These are phyloP conservation scores for Apiotrichum laibachii DNA, from an alignment of 1,284 basidiomycete species.

Conservation along the genomic window DNA sequence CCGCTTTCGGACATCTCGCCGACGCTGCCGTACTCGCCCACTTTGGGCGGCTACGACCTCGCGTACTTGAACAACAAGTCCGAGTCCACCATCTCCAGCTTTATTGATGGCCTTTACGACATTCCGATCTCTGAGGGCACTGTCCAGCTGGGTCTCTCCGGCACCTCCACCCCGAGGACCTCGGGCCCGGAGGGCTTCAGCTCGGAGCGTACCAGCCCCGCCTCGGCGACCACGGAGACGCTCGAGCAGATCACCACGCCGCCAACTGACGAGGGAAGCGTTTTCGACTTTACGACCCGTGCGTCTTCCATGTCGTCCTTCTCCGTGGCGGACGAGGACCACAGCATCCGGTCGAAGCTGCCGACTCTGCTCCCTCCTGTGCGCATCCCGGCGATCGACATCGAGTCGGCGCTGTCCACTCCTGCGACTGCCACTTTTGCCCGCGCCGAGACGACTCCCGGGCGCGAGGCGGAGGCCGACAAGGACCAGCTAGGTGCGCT, in stretches of 20 bases:
- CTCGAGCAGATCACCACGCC: not conserved
- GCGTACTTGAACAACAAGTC: not conserved
- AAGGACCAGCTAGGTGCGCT: not conserved
- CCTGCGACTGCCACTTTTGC: not conserved
- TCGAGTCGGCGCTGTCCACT: not conserved
- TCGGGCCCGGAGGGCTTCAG: not conserved
- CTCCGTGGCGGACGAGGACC: not conserved
- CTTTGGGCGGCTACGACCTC: not conserved
- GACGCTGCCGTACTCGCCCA: not conserved
- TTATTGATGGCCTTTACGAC: not conserved
- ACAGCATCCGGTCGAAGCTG: not conserved
- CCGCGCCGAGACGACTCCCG: not conserved
- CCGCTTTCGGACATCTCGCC: not conserved
- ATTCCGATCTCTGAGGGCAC: not conserved
- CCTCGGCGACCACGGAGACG: not conserved
- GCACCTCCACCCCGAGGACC: not conserved
- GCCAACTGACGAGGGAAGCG: not conserved
- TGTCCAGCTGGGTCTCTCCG: not conserved
- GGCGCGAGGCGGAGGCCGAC: not conserved
- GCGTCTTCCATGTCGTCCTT: not conserved
- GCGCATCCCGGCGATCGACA: not conserved
- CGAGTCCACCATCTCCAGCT: not conserved
- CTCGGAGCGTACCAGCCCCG: not conserved
- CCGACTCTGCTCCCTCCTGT: not conserved
- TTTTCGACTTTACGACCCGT: not conserved